phyloP scores from a whole-genome alignment of 192 early-diverging fungal species.

The Mycoemilia scoparia region DNA sequence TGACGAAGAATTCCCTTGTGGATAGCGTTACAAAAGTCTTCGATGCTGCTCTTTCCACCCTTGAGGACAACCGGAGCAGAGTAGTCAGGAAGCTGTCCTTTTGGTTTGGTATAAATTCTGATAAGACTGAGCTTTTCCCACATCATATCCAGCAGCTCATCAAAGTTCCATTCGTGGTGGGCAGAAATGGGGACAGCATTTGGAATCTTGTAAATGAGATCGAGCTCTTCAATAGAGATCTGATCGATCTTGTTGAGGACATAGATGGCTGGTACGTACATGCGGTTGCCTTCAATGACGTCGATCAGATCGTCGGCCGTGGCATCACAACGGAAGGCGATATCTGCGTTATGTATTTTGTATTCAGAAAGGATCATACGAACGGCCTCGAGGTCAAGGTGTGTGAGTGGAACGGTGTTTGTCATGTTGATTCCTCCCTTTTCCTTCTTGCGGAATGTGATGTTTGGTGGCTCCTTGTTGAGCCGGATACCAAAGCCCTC shows the following conservation, averaged over 20 bases:
- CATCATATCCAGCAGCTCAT: constrained; percentile 76
- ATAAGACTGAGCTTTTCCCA: constrained; percentile 63
- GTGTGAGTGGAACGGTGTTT: constrained; percentile 73
- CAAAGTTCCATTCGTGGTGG: constrained; percentile 90
- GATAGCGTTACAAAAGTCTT: constrained; percentile 92
- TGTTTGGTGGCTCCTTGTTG: constrained; percentile 92
- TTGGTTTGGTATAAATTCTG: constrained; percentile 81
- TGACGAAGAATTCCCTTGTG: constrained; percentile 85
- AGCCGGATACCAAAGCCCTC: constrained; percentile 95
- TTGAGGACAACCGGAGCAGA: constrained; percentile 79
- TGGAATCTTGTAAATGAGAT: constrained; percentile 93
- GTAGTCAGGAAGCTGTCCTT: constrained; percentile 91
- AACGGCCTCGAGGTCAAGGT: constrained; percentile 76
- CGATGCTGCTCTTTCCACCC: constrained; percentile 41
- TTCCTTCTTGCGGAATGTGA: constrained; percentile 93
- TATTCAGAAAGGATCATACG: constrained; percentile 92
- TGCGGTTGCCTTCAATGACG: constrained; percentile 82
- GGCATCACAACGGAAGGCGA: constrained; percentile 83
- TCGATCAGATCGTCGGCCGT: constrained; percentile 94
- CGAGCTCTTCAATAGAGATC: constrained; percentile 89
- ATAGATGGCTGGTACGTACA: constrained; percentile 92
- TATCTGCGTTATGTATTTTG: constrained; percentile 90
- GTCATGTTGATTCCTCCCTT: constrained; percentile 95
- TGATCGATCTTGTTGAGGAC: constrained; percentile 99
- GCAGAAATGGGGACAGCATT: constrained; percentile 72